These are phyloP conservation scores for Zhuliangozyma parablackwelliae DNA, from an alignment of 1,139 yeast genomes.

Conservation along the genomic window DNA sequence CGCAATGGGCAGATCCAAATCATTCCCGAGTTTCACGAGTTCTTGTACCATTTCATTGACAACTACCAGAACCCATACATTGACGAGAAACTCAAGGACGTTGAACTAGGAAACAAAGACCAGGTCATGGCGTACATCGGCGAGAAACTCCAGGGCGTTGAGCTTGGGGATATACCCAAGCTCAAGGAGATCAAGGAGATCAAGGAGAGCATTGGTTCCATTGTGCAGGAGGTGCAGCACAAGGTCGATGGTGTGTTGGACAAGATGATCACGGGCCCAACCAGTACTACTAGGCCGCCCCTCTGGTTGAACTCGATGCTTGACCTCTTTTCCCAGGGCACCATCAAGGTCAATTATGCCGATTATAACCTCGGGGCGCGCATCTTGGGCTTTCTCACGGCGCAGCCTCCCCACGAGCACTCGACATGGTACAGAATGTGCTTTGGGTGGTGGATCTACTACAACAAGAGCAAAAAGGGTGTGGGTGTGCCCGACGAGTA, in stretches of 20 bases:
- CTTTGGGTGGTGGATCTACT: conserved; percentile 42
- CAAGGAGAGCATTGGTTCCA: conserved; percentile 1
- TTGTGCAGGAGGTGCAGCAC: conserved; percentile 4
- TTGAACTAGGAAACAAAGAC: conserved; percentile 1
- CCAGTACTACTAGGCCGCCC: conserved; percentile 2
- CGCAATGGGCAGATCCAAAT: conserved; percentile 34
- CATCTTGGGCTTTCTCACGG: conserved; percentile 39
- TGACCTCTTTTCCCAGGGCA: conserved; percentile 32
- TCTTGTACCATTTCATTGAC: conserved; percentile 32
- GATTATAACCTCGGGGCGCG: conserved; percentile 39
- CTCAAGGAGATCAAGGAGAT: conserved; percentile 5
- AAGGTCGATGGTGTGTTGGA: conserved; percentile 28
- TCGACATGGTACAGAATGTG: conserved; percentile 24
- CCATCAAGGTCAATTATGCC: conserved; percentile 39
- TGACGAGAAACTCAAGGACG: conserved; percentile 6
- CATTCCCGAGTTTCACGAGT: conserved; percentile 38
- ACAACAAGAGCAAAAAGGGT: conserved; percentile 5
- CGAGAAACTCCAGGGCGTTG: conserved; percentile 3
- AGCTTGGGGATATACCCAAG: conserved; percentile 1
- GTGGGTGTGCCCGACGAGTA: conserved; percentile 19
- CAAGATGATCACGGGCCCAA: conserved; percentile 11
- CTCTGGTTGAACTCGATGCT: conserved; percentile 20
- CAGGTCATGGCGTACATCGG: conserved; percentile 6
- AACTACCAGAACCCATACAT: conserved; percentile 14
- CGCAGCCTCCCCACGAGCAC: conserved; percentile 10